phyloP scores from a whole-genome alignment of 345 rosid species.

The Trapa bicornis region DNA sequence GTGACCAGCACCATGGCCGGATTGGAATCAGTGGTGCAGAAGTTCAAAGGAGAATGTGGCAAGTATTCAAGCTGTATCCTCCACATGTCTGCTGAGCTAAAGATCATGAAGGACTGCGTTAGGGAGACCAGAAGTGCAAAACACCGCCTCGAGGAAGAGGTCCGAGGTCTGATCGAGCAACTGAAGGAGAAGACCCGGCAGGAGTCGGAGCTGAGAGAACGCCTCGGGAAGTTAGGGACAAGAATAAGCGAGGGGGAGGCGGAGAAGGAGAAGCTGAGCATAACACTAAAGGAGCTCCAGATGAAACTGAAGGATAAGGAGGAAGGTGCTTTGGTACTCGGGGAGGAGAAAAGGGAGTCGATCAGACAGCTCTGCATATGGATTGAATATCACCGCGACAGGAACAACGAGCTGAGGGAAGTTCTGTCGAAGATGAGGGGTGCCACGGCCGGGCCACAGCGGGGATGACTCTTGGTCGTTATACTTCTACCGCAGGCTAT shows the following conservation, averaged over 20 bases:
- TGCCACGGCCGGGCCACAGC: neutral
- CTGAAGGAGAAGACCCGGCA: conserved; percentile 14
- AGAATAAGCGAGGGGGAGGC: conserved; percentile 30
- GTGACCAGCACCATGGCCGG: conserved; percentile 23
- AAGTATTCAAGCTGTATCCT: conserved; percentile 26
- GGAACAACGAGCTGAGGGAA: conserved; percentile 43
- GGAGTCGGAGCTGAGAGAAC: conserved; percentile 20
- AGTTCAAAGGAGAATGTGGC: conserved; percentile 24
- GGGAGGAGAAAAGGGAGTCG: conserved; percentile 84
- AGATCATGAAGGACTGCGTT: conserved; percentile 33
- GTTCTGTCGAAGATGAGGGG: conserved; percentile 26
- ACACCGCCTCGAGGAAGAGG: conserved; percentile 8
- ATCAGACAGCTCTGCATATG: conserved; percentile 82
- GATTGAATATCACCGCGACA: conserved; percentile 66
- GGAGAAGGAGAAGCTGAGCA: conserved; percentile 40
- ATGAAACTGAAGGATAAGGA: conserved; percentile 37
- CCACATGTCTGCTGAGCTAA: conserved; percentile 30
- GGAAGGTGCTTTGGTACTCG: conserved; percentile 29
- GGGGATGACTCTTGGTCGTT: neutral
- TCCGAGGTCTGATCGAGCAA: neutral
- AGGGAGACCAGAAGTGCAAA: conserved; percentile 24
- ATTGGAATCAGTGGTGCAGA: conserved; percentile 29
- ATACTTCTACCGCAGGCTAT: neutral
- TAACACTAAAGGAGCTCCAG: conserved; percentile 21
- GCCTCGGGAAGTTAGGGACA: conserved; percentile 30